Evolutionary conservation across 257 asterid genomes (phyloP).

Genomic region (Ajuga chamaepitys): DNA sequence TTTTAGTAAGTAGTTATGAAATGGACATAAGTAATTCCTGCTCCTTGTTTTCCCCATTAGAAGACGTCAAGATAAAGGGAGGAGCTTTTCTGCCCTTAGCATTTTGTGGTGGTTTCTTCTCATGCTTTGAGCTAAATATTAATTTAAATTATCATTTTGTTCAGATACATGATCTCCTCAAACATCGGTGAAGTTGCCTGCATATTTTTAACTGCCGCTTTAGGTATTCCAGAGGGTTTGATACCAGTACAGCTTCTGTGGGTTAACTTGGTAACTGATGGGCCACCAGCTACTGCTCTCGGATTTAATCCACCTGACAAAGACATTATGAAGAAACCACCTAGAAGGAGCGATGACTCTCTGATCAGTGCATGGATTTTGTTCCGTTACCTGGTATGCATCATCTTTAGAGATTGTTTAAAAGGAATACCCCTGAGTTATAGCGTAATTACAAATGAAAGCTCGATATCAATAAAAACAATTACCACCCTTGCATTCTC

Average conservation of each 20-base stretch:
- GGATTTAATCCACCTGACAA: constrained; percentile 99
- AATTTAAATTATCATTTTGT: neutral
- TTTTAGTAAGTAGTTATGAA: neutral
- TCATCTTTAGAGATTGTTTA: too few species aligned
- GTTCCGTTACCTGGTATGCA: constrained; percentile 75
- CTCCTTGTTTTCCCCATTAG: neutral
- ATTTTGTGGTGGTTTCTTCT: neutral
- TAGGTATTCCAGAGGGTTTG: constrained; percentile 96
- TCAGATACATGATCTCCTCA: constrained; percentile 98
- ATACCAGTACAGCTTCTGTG: constrained; percentile 98
- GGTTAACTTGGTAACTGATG: constrained; percentile 97
- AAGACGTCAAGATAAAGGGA: neutral
- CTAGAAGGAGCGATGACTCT: constrained; percentile 89
- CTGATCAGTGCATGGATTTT: constrained; percentile 92
- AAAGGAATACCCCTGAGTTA: too few species aligned
- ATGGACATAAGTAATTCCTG: neutral
- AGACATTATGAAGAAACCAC: constrained; percentile 90
- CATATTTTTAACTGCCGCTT: constrained; percentile 88
- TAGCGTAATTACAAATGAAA: too few species aligned
- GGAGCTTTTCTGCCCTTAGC: neutral
- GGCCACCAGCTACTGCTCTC: constrained; percentile 99
- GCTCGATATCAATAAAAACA: too few species aligned
- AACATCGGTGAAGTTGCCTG: constrained; percentile 97
- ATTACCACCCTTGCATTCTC: too few species aligned
- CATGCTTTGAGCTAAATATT: neutral